phyloP scores from a whole-genome alignment of 2,329 filamentous ascomycete genomes.

The Venturia nashicola region DNA sequence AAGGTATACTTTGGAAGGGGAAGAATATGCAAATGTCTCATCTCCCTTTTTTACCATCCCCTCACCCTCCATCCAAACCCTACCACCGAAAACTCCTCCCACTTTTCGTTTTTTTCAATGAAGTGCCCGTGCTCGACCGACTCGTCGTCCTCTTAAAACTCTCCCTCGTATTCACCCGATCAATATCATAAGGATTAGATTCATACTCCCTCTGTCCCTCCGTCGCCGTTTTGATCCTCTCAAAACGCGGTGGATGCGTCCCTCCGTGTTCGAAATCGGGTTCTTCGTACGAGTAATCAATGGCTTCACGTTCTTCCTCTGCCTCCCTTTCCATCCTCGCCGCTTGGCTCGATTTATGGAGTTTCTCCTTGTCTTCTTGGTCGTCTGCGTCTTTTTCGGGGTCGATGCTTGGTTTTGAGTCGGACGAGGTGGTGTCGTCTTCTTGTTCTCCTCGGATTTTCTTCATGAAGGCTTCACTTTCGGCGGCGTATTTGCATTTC shows the following conservation, averaged over 20 bases:
- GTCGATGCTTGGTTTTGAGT: constrained; percentile 13
- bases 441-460: constrained; percentile 25
- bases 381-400: constrained; percentile 14
- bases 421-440: constrained; percentile 14
- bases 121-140: not conserved
- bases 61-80: not conserved
- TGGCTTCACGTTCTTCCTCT: constrained; percentile 13
- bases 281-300: constrained; percentile 5
- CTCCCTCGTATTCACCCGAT: constrained; percentile 35
- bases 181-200: constrained; percentile 35
- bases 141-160: constrained; percentile 21
- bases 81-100: not conserved
- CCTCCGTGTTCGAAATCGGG: constrained; percentile 10
- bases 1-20: too few species aligned
- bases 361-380: constrained; percentile 13
- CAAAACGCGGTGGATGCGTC: constrained; percentile 21
- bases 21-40: too few species aligned
- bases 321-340: not conserved
- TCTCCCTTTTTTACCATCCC: too few species aligned
- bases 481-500: constrained; percentile 57
- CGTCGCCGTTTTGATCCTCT: constrained; percentile 25
- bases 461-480: constrained; percentile 50
- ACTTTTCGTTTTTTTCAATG: not conserved
- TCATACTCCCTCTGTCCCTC: constrained; percentile 19
- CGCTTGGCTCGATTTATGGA: not conserved